Evolutionary conservation across 2,329 filamentous ascomycete genomes (phyloP).

Genomic region (Colletotrichum falcatum): DNA sequence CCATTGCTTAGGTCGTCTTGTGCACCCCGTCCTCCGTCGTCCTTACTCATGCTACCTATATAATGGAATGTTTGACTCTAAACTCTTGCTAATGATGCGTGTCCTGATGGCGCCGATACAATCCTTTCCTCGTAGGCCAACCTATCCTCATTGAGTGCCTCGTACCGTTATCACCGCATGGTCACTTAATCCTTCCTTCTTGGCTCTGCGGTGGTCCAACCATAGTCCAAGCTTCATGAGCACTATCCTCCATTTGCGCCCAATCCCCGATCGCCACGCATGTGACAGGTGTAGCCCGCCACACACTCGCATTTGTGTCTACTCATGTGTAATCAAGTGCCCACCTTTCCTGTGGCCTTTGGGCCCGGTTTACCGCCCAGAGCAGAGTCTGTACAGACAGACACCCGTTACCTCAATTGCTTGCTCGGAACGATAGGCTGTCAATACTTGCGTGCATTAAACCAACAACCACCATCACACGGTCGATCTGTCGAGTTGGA

Average conservation of each 20-base stretch:
- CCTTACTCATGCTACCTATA: background rate
- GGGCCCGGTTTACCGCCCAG: background rate
- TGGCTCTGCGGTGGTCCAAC: background rate
- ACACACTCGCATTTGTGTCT: background rate
- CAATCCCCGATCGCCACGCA: slow-evolving; percentile 18
- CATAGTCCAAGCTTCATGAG: background rate
- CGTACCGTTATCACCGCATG: background rate
- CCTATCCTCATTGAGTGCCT: background rate
- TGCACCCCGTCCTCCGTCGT: background rate
- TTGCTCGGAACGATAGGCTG: slow-evolving; percentile 4
- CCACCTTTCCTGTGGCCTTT: background rate
- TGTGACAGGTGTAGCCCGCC: background rate
- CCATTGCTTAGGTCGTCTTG: background rate
- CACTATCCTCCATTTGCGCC: slow-evolving; percentile 5
- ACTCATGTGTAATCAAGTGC: slow-evolving; percentile 4
- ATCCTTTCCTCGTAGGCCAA: background rate
- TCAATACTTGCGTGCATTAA: slow-evolving; percentile 12
- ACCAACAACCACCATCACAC: slow-evolving; percentile 10
- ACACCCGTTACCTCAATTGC: background rate
- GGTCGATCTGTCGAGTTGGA: slow-evolving; percentile 3
- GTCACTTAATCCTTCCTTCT: background rate
- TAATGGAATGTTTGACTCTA: background rate
- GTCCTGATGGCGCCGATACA: background rate
- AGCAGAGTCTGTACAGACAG: slow-evolving; percentile 14
- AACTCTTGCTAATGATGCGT: background rate